These are phyloP conservation scores for Actinomortierella wolfii DNA, from an alignment of 371 early-diverging fungal species.

Conservation along the genomic window DNA sequence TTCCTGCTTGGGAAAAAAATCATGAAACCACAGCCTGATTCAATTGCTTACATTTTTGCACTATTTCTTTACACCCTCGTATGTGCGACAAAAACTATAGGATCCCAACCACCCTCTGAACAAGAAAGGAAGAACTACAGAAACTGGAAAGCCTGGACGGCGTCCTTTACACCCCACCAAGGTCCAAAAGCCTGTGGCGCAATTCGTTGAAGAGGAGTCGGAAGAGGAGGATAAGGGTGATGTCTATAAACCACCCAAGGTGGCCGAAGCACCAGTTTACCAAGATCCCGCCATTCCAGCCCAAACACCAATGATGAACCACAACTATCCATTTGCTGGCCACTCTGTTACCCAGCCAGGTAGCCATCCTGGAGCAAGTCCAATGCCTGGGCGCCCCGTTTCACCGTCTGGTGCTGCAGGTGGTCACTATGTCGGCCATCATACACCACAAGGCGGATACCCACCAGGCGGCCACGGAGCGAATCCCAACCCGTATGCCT, in stretches of 20 bases:
- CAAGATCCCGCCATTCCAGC: slow-evolving; percentile 12
- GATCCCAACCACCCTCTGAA: slow-evolving; percentile 25
- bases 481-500: slow-evolving; percentile 12
- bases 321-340: no score
- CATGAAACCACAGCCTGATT: no score
- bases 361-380: slow-evolving; percentile 27
- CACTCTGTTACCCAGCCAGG: not conserved
- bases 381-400: slow-evolving; percentile 16
- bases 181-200: slow-evolving; percentile 15
- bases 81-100: slow-evolving; percentile 7
- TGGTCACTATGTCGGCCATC: slow-evolving; percentile 28
- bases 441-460: slow-evolving; percentile 28
- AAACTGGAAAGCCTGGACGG: slow-evolving; percentile 11
- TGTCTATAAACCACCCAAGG: slow-evolving; percentile 37
- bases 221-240: slow-evolving; percentile 25
- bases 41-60: no score
- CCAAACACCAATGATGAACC: slow-evolving; percentile 19
- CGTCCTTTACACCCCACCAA: slow-evolving; percentile 28
- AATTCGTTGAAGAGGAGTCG: slow-evolving; percentile 8
- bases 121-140: slow-evolving; percentile 12
- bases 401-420: slow-evolving; percentile 16
- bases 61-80: no score
- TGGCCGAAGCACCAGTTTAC: slow-evolving; percentile 20
- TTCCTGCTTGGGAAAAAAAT: not conserved
- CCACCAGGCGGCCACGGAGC: slow-evolving; percentile 2